Evolutionary conservation across 1,284 basidiomycete genomes (phyloP).

Genomic region (Melanopsichium pennsylvanicum): DNA sequence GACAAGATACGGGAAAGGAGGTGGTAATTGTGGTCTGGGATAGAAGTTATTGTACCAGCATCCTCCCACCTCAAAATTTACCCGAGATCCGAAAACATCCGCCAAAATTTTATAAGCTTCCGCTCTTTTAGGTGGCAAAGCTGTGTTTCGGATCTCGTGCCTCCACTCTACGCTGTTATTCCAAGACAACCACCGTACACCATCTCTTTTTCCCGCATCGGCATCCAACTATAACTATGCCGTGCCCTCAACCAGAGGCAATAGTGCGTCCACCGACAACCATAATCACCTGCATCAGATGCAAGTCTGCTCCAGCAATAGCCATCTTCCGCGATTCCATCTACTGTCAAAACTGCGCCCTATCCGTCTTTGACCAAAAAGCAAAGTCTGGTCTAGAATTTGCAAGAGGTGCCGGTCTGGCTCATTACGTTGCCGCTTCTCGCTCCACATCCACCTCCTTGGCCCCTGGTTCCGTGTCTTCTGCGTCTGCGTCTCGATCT

Average conservation of each 20-base stretch:
- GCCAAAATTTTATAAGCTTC: slow-evolving; percentile 29
- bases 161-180: too few species aligned
- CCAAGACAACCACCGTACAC: too few species aligned
- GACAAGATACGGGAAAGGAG: too few species aligned
- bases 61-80: too few species aligned
- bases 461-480: too few species aligned
- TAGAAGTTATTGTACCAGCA: background rate
- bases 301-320: slow-evolving; percentile 28
- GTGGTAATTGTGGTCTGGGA: background rate
- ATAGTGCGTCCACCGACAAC: background rate
- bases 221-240: slow-evolving; percentile 23
- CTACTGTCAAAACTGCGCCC: slow-evolving; percentile 52
- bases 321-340: slow-evolving; percentile 49
- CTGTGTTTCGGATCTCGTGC: too few species aligned
- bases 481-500: too few species aligned
- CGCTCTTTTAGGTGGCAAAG: too few species aligned
- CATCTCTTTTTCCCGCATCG: too few species aligned
- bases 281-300: slow-evolving; percentile 41
- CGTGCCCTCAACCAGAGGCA: slow-evolving; percentile 43
- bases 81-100: slow-evolving; percentile 23
- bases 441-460: slow-evolving; percentile 1
- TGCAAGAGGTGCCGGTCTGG: slow-evolving; percentile 51
- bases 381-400: slow-evolving; percentile 49
- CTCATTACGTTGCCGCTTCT: slow-evolving; percentile 31
- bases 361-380: slow-evolving; percentile 49